Base-by-base conservation (phyloP, 768 basidiomycete species). In the Tulasnella sp. region DNA sequence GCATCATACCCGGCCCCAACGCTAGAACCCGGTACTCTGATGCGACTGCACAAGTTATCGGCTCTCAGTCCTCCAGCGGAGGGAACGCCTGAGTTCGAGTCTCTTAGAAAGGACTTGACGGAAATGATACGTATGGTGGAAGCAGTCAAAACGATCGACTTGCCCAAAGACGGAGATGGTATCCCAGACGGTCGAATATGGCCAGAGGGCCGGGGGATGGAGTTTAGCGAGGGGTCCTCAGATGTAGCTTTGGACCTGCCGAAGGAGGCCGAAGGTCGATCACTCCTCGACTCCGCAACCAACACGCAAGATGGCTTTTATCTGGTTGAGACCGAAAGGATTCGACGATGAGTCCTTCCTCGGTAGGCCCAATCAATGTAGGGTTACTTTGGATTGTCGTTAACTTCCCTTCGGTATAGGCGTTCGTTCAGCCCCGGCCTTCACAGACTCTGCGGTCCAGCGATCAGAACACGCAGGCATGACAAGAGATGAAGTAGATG, bases 91-190 rank as follows among this genome's bases (percentile, higher is more conserved):
- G 85, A 87, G 72, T 84, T 88, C 75, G 76, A 77, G 2, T 77
- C 79, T 22, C 80, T 90, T 52, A 89, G 86, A 73, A 74, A 75
- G 47, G 87, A 90, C 74, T 79, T 94, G 74, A 88, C 89, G 75
- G 88, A 89, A 69, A 84, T 94, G 66, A 82, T 93, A 71, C 86
- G 83, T 74, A 83, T 94, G 11, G 92, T 94, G 16, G 91, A 94
- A 77, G 92, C 92, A 3, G 91, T 93, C 68, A 90, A 86, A 78
- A 78, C 90, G 32, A 87, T 89, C 59, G 80, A 85, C 29, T 67
- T 79, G 16, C 62, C 72, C 34, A 67, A 69, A 32, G 52, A 71
- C 63, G 74, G 75, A 22, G 65, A 39, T 12, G 68, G 67, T 59
- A 76, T 83, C 14, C 80, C 83, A 14, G 84, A 85, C 71, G 82